Percentiles rank a stretch among this genome's conserved stretches.
Evolutionary conservation across 2,329 filamentous ascomycete species (phyloP).

Genomic region (Penicillium polonicum): DNA sequence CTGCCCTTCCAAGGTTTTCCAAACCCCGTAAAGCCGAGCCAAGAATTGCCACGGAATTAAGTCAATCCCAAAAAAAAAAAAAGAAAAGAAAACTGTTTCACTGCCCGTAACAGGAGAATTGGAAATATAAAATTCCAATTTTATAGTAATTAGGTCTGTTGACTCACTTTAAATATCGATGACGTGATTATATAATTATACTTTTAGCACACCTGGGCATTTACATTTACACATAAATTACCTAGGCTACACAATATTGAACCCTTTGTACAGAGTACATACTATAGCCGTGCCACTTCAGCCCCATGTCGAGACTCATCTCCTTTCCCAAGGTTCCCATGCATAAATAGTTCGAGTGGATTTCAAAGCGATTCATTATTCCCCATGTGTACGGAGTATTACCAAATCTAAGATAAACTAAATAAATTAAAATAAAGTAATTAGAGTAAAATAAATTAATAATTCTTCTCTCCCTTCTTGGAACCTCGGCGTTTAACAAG

Average conservation of each 20-base stretch:
- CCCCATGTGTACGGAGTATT: slow-evolving; percentile 10
- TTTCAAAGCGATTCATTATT: slow-evolving; percentile 16
- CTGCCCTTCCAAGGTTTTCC: slow-evolving; percentile 13
- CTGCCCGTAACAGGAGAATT: background rate
- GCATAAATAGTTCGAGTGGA: slow-evolving; percentile 15
- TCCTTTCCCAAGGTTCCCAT: slow-evolving; percentile 21
- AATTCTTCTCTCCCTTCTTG: slow-evolving; percentile 15
- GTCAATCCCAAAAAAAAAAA: background rate
- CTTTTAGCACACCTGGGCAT: background rate
- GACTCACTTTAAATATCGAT: background rate
- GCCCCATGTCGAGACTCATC: slow-evolving; percentile 1
- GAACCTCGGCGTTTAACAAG: slow-evolving; percentile 28
- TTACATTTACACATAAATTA: background rate
- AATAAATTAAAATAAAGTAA: background rate
- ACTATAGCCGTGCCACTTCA: slow-evolving; percentile 3
- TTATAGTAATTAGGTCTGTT: background rate
- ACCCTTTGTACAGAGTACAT: background rate
- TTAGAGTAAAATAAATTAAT: background rate
- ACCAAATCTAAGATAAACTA: background rate
- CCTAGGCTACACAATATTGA: slow-evolving; percentile 8
- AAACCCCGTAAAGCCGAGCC: slow-evolving; percentile 26
- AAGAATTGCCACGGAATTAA: slow-evolving; percentile 16
- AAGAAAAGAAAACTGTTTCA: background rate
- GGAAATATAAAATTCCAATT: background rate
- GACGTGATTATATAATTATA: slow-evolving; percentile 6